phyloP scores from a whole-genome alignment of 2,329 filamentous ascomycete genomes.

The Lachnellula hyalina region DNA sequence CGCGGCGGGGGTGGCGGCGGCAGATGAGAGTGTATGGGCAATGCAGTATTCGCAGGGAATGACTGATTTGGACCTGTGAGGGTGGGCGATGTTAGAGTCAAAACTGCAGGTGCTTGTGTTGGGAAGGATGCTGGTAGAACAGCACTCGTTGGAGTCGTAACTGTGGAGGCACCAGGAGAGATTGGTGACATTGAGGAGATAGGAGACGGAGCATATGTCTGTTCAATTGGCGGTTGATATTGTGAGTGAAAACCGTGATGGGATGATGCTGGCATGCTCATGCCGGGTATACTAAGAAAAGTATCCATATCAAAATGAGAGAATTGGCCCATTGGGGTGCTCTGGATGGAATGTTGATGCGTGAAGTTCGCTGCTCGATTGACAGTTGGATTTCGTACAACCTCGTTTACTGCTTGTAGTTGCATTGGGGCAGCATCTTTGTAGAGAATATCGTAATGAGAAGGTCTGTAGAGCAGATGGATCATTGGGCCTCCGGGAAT shows the following conservation, averaged over 20 bases:
- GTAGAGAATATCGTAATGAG: constrained; percentile 95
- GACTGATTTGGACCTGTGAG: constrained; percentile 14
- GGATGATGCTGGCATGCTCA: constrained; percentile 18
- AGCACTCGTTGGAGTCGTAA: constrained; percentile 16
- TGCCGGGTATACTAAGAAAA: constrained; percentile 29
- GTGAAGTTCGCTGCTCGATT: constrained; percentile 46
- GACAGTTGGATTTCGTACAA: constrained; percentile 40
- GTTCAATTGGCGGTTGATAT: constrained; percentile 21
- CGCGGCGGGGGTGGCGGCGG: constrained; percentile 10
- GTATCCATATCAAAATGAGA: constrained; percentile 27
- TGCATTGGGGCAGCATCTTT: constrained; percentile 38
- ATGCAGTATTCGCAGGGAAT: constrained; percentile 14
- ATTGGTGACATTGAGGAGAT: constrained; percentile 28
- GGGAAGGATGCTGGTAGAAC: constrained; percentile 17
- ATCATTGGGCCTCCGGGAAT: constrained; percentile 45
- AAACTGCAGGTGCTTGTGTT: constrained; percentile 13
- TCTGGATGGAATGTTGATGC: constrained; percentile 41
- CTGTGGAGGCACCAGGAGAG: constrained; percentile 22
- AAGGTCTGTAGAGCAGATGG: constrained; percentile 60
- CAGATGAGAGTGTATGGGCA: constrained; percentile 19
- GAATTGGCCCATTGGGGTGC: constrained; percentile 34
- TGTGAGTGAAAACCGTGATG: constrained; percentile 23
- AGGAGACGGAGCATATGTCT: constrained; percentile 22
- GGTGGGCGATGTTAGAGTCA: constrained; percentile 19
- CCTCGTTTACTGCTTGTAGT: constrained; percentile 15